These are phyloP conservation scores for Coemansia sp. DNA, from an alignment of 192 early-diverging fungal genomes.

Conservation along the genomic window DNA sequence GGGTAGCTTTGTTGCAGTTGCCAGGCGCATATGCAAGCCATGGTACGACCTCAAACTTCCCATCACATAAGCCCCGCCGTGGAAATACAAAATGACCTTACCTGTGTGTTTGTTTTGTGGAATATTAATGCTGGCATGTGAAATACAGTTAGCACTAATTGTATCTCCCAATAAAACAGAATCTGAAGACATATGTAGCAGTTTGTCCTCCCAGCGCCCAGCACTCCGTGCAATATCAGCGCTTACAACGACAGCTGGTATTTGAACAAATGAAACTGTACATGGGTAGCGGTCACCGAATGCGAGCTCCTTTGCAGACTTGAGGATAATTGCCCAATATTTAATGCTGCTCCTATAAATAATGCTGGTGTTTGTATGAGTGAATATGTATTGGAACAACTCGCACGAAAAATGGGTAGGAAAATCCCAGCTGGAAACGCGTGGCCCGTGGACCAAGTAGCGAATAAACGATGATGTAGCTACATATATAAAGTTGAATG, in stretches of 20 bases:
- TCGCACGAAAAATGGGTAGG: constrained; percentile 26
- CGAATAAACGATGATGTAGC: neutral
- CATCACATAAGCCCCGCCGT: constrained; percentile 71
- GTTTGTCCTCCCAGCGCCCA: neutral
- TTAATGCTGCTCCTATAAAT: neutral
- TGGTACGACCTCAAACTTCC: constrained; percentile 47
- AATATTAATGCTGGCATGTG: neutral
- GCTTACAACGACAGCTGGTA: neutral
- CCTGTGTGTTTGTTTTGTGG: neutral
- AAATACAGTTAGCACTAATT: constrained; percentile 16
- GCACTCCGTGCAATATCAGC: neutral
- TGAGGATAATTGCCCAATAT: constrained; percentile 6
- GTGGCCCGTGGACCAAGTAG: constrained; percentile 11
- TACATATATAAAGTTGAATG: neutral
- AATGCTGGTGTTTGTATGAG: neutral
- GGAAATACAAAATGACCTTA: constrained; percentile 61
- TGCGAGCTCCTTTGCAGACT: neutral
- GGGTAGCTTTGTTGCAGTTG: constrained; percentile 40
- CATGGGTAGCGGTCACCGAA: neutral
- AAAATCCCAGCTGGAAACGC: constrained; percentile 14
- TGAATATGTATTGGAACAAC: constrained; percentile 17
- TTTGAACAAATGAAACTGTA: neutral
- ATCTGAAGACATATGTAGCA: neutral
- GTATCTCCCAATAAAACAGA: neutral
- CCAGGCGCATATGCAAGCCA: constrained; percentile 41